Base-by-base conservation (phyloP, 805 yeast species). In the Saccharomycopsis synnaedendra region DNA sequence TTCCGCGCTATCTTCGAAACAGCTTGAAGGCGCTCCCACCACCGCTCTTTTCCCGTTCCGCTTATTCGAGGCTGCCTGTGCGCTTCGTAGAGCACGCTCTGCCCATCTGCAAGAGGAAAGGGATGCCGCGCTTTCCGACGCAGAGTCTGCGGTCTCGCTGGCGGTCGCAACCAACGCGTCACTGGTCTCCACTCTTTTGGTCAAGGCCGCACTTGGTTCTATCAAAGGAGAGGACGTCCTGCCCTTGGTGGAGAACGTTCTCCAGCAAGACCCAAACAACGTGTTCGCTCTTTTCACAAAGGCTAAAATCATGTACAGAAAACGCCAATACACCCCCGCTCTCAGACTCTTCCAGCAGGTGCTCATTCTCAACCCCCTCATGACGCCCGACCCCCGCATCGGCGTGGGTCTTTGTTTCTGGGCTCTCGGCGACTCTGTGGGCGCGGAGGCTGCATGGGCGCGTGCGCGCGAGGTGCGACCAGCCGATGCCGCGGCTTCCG, bases 381-480 rank as follows among this genome's bases (percentile, higher is more conserved):
- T 83, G 56, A 75, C 75, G 56, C 97, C 97, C 4, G 97, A 90
- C 65, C 94, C 97, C 19, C 73, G 99, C 63, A 74, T 93, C 51
- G 99, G 97, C 32, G 78, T 90, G 52, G 99, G 98, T 35, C 67
- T 93, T 54, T 89, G 97, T 63, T 90, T 81, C 60, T 93, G 97
- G 97, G 76, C 76, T 51, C 67, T 93, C 52, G 82, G 82, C 45
- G 95, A 86, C 61, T 75, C 76, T 54, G 74, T 74, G 45, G 74
- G 86, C 68, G 97, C 98, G 0, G 59, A 74, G 5, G 67, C 68
- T 44, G 82, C 97, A 0, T 93, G 97, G 97, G 74, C 76, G 53
- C 75, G 97, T 58, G 74, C 86, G 1, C 64, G 80, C 33, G 83
- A 81, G 59, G 63, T 90, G 39, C 76, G 82, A 53, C 78, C 82